These are phyloP conservation scores for Gossypium sturtianum DNA, from an alignment of 345 rosid genomes.

Conservation along the genomic window DNA sequence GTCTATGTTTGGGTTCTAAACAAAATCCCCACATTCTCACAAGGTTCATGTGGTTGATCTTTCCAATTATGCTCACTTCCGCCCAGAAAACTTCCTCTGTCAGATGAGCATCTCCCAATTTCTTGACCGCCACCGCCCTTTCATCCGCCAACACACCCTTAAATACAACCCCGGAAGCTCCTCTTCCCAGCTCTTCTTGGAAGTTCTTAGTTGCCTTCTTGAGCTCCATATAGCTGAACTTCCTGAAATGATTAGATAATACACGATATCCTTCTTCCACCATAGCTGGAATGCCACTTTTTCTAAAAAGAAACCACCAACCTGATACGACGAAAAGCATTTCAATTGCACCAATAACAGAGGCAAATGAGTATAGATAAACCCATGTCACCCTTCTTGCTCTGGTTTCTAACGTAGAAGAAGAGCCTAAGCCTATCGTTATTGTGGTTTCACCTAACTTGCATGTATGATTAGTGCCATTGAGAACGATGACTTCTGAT, in stretches of 20 bases:
- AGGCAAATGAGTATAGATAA: constrained; percentile 34
- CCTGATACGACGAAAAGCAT: constrained; percentile 17
- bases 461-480: constrained; percentile 13
- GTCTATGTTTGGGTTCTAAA: constrained; percentile 32
- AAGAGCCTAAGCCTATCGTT: not conserved
- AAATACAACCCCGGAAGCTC: constrained; percentile 47
- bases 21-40: constrained; percentile 53
- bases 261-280: constrained; percentile 25
- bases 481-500: not conserved
- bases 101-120: constrained; percentile 32
- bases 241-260: constrained; percentile 25
- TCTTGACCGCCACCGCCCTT: constrained; percentile 45
- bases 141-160: constrained; percentile 39
- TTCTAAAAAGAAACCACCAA: constrained; percentile 31
- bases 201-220: constrained; percentile 32
- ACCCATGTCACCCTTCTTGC: constrained; percentile 28
- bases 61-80: constrained; percentile 46
- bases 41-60: constrained; percentile 51
- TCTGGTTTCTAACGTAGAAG: constrained; percentile 15
- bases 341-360: constrained; percentile 33
- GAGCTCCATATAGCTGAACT: constrained; percentile 30
- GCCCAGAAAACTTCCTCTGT: constrained; percentile 49
- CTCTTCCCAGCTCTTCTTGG: constrained; percentile 39
- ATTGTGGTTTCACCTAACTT: not conserved
- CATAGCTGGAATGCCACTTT: not conserved